A percentile compares a stretch with the other conserved stretches of the same genome.
phyloP scores from a whole-genome alignment of 73 alveolate genomes.

The Symbiodinium pilosum region DNA sequence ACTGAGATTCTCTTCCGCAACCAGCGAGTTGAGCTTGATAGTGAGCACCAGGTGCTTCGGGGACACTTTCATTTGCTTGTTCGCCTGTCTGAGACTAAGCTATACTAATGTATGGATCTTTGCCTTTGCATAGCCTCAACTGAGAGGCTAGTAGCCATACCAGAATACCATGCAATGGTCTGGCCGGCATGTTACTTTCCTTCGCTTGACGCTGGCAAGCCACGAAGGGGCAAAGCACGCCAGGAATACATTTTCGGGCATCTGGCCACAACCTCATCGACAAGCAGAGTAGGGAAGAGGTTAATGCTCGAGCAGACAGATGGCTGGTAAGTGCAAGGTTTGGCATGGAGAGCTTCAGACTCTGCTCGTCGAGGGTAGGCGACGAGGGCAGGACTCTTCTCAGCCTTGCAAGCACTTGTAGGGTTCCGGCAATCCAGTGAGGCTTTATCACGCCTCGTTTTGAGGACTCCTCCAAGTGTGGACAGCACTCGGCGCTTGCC shows the following conservation, averaged over 20 bases:
- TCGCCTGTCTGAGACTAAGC: slow-evolving; percentile 14
- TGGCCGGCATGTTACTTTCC: background rate
- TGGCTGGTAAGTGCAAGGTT: no score
- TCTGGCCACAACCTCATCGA: slow-evolving; percentile 7
- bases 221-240: background rate
- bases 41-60: slow-evolving; percentile 41
- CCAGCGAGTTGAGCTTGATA: no score
- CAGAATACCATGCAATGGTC: slow-evolving; percentile 87
- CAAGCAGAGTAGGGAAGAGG: background rate
- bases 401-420: no score
- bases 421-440: no score
- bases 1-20: background rate
- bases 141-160: slow-evolving; percentile 47
- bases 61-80: slow-evolving; percentile 89
- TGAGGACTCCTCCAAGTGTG: slow-evolving; percentile 16
- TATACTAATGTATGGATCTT: background rate
- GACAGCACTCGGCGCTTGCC: slow-evolving; percentile 51
- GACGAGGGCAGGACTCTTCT: background rate
- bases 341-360: slow-evolving; percentile 59
- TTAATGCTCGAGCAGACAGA: background rate
- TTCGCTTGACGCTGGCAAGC: background rate
- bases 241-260: slow-evolving; percentile 80
- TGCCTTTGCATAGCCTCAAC: no score
- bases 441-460: background rate
- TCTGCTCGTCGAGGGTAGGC: slow-evolving; percentile 28